Evolutionary conservation across 1,139 yeast species (phyloP), one percentile per base, ranked within the genome.

Genomic region (Saccharomyces hybrid): DNA sequence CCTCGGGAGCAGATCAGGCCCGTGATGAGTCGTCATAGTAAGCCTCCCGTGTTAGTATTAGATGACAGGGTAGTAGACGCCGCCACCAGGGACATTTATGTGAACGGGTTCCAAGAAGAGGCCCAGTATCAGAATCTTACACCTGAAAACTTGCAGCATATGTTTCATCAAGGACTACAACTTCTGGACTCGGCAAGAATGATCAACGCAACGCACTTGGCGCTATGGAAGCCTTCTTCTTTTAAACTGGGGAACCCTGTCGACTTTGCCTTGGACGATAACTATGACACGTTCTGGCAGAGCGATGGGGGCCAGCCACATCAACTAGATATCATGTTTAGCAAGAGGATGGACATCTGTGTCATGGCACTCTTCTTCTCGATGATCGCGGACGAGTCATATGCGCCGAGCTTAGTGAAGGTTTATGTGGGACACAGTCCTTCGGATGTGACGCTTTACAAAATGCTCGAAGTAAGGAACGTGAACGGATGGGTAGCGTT

Each of bases 301-400:
- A 87, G 96, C 52, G 99, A 95, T 68, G 99, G 98, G 32, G 78
- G 81, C 14, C 90, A 85, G 61, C 99, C 99, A 0, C 99, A 95
- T 71, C 76, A 76, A 29, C 75, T 93, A 13, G 88, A 88, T 51
- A 80, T 90, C 2, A 95, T 84, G 64, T 95, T 95, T 67, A 78
- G 93, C 46, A 90, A 88, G 65, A 77, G 82, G 53, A 95, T 90
- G 5, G 76, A 84, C 20, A 72, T 95, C 4, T 83, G 84, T 55
- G 71, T 89, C 55, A 73, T 95, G 3, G 82, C 90, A 1, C 68
- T 95, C 20, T 95, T 61, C 52, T 63, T 69, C 48, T 85, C 75
- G 75, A 84, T 49, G 83, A 85, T 67, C 80, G 77, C 68, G 4
- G 99, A 95, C 68, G 99, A 95, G 68, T 87, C 96, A 27, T 95